Evolutionary conservation across 1,284 basidiomycete genomes (phyloP).

Genomic region (Volvariella volvacea): DNA sequence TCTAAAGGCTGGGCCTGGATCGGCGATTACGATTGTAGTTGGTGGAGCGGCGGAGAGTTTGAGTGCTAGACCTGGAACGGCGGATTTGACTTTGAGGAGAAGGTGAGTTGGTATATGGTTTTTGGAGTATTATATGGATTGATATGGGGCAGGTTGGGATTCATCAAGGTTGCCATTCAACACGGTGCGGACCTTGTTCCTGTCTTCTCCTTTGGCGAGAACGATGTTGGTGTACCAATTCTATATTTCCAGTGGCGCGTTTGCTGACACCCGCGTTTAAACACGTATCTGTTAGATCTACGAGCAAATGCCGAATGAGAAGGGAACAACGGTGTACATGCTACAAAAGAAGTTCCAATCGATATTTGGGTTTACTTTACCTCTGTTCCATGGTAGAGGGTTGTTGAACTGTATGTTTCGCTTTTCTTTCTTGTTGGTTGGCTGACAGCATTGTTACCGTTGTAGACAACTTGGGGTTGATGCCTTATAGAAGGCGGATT

Average conservation of each 20-base stretch:
- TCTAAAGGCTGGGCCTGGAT: constrained; percentile 64
- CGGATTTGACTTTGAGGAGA: constrained; percentile 84
- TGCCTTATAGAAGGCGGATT: constrained; percentile 93
- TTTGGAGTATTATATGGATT: constrained; percentile 4
- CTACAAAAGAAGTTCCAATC: constrained; percentile 88
- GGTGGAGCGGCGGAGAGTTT: constrained; percentile 95
- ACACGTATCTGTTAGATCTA: constrained; percentile 61
- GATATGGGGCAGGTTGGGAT: constrained; percentile 57
- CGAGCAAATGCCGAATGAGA: constrained; percentile 91
- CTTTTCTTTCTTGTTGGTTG: background rate
- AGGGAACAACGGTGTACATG: constrained; percentile 83
- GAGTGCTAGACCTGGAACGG: constrained; percentile 90
- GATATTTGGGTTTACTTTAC: constrained; percentile 94
- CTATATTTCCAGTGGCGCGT: constrained; percentile 1
- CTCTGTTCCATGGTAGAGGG: constrained; percentile 88
- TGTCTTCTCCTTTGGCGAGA: constrained; percentile 97
- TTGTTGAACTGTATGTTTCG: constrained; percentile 77
- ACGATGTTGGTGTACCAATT: constrained; percentile 63
- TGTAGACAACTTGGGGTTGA: constrained; percentile 79
- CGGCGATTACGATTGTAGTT: constrained; percentile 90
- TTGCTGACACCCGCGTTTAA: constrained; percentile 1
- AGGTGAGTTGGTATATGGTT: constrained; percentile 36
- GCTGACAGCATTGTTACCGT: background rate
- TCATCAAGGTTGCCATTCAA: constrained; percentile 95
- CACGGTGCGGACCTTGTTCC: constrained; percentile 94